Base-by-base conservation (phyloP, 208 protist species). In the Porcisia deanei region DNA sequence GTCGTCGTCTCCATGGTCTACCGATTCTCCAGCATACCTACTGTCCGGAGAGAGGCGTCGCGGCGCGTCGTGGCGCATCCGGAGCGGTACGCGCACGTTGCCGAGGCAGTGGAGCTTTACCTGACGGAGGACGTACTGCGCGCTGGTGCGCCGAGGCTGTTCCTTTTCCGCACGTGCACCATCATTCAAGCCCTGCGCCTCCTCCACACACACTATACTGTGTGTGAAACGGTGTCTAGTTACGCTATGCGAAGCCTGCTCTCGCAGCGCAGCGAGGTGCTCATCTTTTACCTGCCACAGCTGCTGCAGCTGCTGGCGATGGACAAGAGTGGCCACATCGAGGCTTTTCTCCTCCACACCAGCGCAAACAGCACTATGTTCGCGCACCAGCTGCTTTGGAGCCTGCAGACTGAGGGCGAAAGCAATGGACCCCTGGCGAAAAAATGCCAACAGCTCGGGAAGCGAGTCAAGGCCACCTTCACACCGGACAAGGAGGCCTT, bases 231-330 rank as follows among this genome's bases (percentile, higher is more conserved):
- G 34, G 90, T 97, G 12, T 80, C 79, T 34, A 41, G 71, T 37
- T 97, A 92, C 82, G 93, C 91, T 14, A 90, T 96, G 64, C 85
- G 87, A 57, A 95, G 91, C 75, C 85, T 97, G 55, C 80, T 94
- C 25, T 89, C 87, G 25, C 85, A 92, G 80, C 80, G 82, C 67
- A 89, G 86, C 73, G 89, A 96, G 70, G 70, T 83, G 73, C 87
- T 97, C 72, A 94, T 95, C 80, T 97, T 97, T 76, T 97, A 95
- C 81, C 85, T 97, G 47, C 94, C 92, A 55, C 94, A 97, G 88
- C 85, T 97, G 39, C 84, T 96, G 61, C 94, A 97, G 82, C 78
- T 93, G 57, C 82, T 96, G 45, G 85, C 88, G 39, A 78, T 73
- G 22, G 92, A 96, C 81, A 69, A 45, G 55, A 87, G 74, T 61